phyloP scores from a whole-genome alignment of 208 protist species.

The Wallacemonas collosoma region DNA sequence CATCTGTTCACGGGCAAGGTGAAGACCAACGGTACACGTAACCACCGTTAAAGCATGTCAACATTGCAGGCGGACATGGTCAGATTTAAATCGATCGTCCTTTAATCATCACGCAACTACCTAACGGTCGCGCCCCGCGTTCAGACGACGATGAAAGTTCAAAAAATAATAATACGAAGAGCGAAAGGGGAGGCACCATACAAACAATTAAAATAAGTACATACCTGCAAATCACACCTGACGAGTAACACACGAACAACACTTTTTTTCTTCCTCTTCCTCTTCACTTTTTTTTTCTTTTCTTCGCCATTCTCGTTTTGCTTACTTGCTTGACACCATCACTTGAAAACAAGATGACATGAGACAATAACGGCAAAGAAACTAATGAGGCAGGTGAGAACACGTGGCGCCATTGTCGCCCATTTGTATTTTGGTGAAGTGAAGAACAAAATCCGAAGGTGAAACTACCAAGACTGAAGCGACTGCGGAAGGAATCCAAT shows the following conservation, averaged over 20 bases:
- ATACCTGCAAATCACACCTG: background rate
- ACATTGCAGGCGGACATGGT: background rate
- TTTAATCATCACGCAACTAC: background rate
- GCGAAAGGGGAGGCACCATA: constrained; percentile 1
- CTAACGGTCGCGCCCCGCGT: background rate
- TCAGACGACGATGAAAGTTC: background rate
- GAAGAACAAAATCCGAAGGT: background rate
- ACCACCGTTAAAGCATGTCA: constrained; percentile 62
- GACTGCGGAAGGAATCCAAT: background rate
- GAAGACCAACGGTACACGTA: constrained; percentile 87
- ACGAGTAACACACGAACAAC: constrained; percentile 19
- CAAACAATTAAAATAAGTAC: constrained; percentile 8
- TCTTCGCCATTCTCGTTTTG: constrained; percentile 17
- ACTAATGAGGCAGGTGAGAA: background rate
- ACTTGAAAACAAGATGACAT: background rate
- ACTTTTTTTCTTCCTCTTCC: constrained; percentile 25
- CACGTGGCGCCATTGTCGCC: background rate
- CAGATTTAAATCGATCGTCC: background rate
- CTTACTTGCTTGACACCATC: background rate
- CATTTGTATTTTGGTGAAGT: background rate
- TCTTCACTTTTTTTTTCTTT: constrained; percentile 3
- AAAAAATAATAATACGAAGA: constrained; percentile 4
- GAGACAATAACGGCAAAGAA: background rate
- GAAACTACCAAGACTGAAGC: background rate
- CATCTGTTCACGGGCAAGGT: constrained; percentile 99